These are phyloP conservation scores for Chimonanthus salicifolius DNA, from an alignment of 164 flowering plant species.

Conservation along the genomic window DNA sequence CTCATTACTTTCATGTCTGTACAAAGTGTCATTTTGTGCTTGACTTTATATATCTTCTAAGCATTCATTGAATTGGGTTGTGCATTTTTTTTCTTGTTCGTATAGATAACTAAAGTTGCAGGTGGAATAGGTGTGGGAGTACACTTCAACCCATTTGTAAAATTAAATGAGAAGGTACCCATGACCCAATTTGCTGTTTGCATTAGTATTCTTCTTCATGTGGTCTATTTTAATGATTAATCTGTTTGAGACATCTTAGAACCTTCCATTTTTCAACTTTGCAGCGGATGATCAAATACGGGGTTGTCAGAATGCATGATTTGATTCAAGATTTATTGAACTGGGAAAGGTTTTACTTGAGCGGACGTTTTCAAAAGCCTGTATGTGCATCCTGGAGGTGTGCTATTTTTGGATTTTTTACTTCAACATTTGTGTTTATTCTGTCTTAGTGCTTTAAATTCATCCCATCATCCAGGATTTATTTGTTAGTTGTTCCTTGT, in stretches of 20 bases:
- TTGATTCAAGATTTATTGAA: slow-evolving; percentile 64
- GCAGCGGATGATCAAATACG: slow-evolving; percentile 75
- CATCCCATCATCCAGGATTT: no score
- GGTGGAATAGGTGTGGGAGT: slow-evolving; percentile 86
- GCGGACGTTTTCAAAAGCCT: slow-evolving; percentile 94
- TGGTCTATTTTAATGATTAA: background rate
- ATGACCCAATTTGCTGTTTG: background rate
- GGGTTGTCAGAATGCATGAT: slow-evolving; percentile 85
- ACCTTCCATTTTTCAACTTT: background rate
- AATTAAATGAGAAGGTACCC: slow-evolving; percentile 54
- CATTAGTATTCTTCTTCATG: background rate
- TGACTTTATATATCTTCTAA: background rate
- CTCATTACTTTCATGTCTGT: slow-evolving; percentile 1
- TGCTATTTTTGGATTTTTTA: slow-evolving; percentile 3
- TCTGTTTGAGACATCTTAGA: background rate
- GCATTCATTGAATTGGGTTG: background rate
- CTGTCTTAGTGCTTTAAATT: background rate
- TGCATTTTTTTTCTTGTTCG: slow-evolving; percentile 6
- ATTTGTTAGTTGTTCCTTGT: background rate
- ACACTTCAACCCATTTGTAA: slow-evolving; percentile 88
- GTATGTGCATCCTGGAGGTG: slow-evolving; percentile 37
- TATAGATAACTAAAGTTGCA: slow-evolving; percentile 66
- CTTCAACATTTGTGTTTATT: background rate
- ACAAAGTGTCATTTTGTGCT: background rate
- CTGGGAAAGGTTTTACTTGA: slow-evolving; percentile 81